These are phyloP conservation scores for Quercus suber DNA, from an alignment of 306 rosid genomes.

Conservation along the genomic window DNA sequence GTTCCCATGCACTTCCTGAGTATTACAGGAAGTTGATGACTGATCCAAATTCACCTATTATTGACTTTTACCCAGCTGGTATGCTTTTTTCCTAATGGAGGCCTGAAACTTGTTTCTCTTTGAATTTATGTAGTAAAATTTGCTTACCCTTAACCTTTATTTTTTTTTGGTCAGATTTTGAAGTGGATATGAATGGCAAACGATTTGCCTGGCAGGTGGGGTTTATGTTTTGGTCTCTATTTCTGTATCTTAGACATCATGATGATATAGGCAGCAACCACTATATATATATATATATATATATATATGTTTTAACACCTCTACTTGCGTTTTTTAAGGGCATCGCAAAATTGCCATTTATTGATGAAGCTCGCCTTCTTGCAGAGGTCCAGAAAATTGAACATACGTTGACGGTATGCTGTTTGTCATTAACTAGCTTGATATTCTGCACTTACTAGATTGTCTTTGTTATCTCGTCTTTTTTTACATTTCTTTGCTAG, in stretches of 20 bases:
- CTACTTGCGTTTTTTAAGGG: conserved; percentile 53
- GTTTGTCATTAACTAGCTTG: conserved; percentile 6
- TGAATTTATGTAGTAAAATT: neutral
- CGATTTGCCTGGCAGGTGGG: conserved; percentile 95
- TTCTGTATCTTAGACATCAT: neutral
- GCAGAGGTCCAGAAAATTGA: conserved; percentile 73
- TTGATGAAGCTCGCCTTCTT: conserved; percentile 92
- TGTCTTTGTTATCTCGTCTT: neutral
- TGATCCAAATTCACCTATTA: conserved; percentile 75
- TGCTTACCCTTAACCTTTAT: conserved; percentile 19
- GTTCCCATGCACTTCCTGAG: conserved; percentile 94
- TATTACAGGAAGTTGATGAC: conserved; percentile 83
- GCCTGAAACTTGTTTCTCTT: neutral
- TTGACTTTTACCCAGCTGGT: conserved; percentile 92
- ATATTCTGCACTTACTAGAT: neutral
- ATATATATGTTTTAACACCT: conserved; percentile 4
- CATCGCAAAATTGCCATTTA: conserved; percentile 92
- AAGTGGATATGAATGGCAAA: conserved; percentile 99
- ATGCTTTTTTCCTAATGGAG: conserved; percentile 23
- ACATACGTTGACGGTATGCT: conserved; percentile 62
- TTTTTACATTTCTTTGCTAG: neutral
- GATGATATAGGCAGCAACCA: neutral
- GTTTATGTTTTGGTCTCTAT: conserved; percentile 19
- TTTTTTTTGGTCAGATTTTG: conserved; percentile 68
- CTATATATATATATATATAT: neutral